Base-by-base conservation (phyloP, 2,329 filamentous ascomycete genomes). In the Pseudopithomyces maydicus region DNA sequence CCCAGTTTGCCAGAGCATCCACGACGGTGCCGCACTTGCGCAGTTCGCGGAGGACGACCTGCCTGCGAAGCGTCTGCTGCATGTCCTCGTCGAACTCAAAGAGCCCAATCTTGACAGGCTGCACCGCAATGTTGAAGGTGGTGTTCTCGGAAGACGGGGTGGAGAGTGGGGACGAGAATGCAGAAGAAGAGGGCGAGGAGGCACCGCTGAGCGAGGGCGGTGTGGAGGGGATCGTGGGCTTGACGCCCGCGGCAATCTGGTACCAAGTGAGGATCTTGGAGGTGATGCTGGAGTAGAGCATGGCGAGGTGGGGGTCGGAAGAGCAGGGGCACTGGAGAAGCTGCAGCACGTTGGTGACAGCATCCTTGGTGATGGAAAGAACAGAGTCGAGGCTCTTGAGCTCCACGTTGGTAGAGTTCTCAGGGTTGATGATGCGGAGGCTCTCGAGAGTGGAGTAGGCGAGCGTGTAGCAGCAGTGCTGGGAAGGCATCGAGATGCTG, bases 241-340 rank as follows among this genome's bases (percentile, higher is more conserved):
- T 63, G 15, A 69, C 57, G 23, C 69, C 69, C 2, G 63, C 69
- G 10, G 69, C 67, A 14, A 70, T 70, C 19, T 70, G 68, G 36
- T 72, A 74, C 72, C 71, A 74, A 23, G 64, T 65, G 26, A 74
- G 23, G 54, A 73, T 68, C 53, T 72, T 73, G 36, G 64, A 67
- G 22, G 67, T 65, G 52, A 74, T 74, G 60, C 70, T 72, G 4
- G 68, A 68, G 62, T 73, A 74, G 2, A 74, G 65, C 70, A 73
- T 73, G 7, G 70, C 70, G 23, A 73, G 67, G 46, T 74, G 72
- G 3, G 72, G 69, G 44, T 73, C 65, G 14, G 66, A 67, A 1
- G 71, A 68, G 59, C 72, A 74, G 14, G 68, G 59, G 55, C 72
- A 74, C 19, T 54, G 49, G 44, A 74, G 65, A 6, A 73, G 64